phyloP scores from a whole-genome alignment of 108 stramenopile species.

The Cylindrotheca fusiformis region DNA sequence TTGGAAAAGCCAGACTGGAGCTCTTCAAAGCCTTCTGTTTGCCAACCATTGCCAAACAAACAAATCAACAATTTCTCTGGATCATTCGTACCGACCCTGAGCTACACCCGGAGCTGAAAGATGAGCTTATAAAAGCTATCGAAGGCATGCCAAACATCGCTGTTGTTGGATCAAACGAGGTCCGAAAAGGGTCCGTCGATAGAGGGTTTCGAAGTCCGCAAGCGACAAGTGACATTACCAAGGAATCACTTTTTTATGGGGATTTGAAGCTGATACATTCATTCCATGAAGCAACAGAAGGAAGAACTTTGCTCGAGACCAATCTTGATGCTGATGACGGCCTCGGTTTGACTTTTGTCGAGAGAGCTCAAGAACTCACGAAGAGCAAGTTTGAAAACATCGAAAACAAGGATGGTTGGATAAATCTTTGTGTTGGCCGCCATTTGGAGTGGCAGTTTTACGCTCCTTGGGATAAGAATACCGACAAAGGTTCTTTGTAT shows the following conservation, averaged over 20 bases:
- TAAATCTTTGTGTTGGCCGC: constrained; percentile 28
- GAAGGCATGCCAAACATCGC: constrained; percentile 26
- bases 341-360: constrained; percentile 32
- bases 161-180: constrained; percentile 39
- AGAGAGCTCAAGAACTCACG: constrained; percentile 23
- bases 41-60: constrained; percentile 34
- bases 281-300: constrained; percentile 14
- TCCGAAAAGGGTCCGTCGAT: constrained; percentile 14
- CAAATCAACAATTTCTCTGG: constrained; percentile 41
- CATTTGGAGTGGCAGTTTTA: constrained; percentile 47
- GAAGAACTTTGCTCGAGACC: constrained; percentile 37
- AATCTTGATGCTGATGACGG: constrained; percentile 63
- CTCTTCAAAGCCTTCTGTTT: constrained; percentile 46
- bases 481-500: constrained; percentile 2
- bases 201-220: background rate
- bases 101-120: constrained; percentile 4
- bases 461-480: constrained; percentile 7
- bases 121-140: background rate
- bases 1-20: constrained; percentile 41
- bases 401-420: constrained; percentile 13
- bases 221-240: background rate
- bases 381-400: background rate
- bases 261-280: background rate
- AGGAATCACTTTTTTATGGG: constrained; percentile 10
- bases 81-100: constrained; percentile 50